phyloP scores from a whole-genome alignment of 805 yeast genomes.

The Teunomyces tritomae region DNA sequence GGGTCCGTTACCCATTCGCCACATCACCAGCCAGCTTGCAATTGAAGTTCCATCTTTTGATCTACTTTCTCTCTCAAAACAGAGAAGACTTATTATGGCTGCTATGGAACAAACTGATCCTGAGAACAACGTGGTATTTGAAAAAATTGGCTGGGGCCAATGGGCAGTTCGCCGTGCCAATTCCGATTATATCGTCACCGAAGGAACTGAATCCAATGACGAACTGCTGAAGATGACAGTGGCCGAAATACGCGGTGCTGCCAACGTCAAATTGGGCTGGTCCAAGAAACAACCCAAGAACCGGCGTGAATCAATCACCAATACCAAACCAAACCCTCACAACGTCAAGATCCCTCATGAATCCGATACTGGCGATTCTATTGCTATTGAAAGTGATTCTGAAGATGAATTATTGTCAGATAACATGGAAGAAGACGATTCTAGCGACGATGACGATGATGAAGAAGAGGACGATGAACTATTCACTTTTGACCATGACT shows the following conservation, averaged over 20 bases:
- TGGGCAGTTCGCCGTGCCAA: conserved; percentile 75
- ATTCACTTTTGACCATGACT: conserved; percentile 28
- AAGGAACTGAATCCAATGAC: conserved; percentile 33
- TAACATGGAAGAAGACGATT: conserved; percentile 33
- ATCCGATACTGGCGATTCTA: conserved; percentile 14
- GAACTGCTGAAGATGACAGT: conserved; percentile 16
- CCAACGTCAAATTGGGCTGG: conserved; percentile 39
- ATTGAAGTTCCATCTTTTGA: conserved; percentile 77
- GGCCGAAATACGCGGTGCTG: conserved; percentile 33
- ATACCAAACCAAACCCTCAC: conserved; percentile 43
- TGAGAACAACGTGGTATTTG: conserved; percentile 66
- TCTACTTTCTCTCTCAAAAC: conserved; percentile 77
- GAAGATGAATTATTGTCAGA: conserved; percentile 34
- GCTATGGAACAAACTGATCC: conserved; percentile 75
- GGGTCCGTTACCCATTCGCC: conserved; percentile 90
- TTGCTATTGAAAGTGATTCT: conserved; percentile 30
- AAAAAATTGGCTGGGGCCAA: conserved; percentile 97
- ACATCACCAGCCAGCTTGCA: conserved; percentile 76
- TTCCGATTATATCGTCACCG: conserved; percentile 46
- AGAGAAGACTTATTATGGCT: conserved; percentile 84
- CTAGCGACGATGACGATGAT: conserved; percentile 43
- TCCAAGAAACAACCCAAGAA: conserved; percentile 28
- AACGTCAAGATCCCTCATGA: conserved; percentile 46
- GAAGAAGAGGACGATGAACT: conserved; percentile 20
- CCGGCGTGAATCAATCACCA: conserved; percentile 54